Conservation (phyloP, 306 rosid species). For the Cucurbita ficifolia region DNA sequence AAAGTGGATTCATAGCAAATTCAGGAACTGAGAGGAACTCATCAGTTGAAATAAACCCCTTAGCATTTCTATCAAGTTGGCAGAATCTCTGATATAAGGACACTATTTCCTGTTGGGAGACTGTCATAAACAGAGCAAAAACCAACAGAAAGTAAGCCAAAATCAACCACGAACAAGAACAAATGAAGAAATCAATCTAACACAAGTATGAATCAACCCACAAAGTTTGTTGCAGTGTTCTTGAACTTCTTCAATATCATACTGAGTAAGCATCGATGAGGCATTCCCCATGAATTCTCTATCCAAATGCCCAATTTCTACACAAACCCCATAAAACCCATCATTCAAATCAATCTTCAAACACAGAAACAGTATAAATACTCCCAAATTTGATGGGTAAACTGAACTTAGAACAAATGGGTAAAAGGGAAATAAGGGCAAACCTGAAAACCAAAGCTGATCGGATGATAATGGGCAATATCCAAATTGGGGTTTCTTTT, state of each 20-base stretch:
- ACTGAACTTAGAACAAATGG: not conserved
- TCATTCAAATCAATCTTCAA: not conserved
- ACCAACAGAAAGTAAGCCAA: conserved; percentile 1
- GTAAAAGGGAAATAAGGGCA: not conserved
- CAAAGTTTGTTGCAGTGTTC: conserved; percentile 56
- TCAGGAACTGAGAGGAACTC: conserved; percentile 93
- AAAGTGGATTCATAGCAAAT: conserved; percentile 84
- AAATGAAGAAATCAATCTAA: not conserved
- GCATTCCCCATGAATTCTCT: conserved; percentile 54
- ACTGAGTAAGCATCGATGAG: conserved; percentile 73
- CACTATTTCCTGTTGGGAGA: conserved; percentile 86
- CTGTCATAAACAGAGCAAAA: conserved; percentile 19
- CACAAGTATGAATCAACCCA: conserved; percentile 9
- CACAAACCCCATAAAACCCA: not conserved
- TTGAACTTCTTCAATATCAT: conserved; percentile 91
- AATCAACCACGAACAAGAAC: not conserved
- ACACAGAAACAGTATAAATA: not conserved
- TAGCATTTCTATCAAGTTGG: conserved; percentile 82
- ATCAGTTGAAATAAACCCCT: conserved; percentile 81
- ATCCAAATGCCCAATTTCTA: not conserved
- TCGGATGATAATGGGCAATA: not conserved
- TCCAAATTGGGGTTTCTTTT: not conserved
- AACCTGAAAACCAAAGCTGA: not conserved
- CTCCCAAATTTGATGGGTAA: not conserved
- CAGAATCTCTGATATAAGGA: conserved; percentile 72